These are phyloP conservation scores for Prunus kanzakura DNA, from an alignment of 306 rosid genomes.

Conservation along the genomic window DNA sequence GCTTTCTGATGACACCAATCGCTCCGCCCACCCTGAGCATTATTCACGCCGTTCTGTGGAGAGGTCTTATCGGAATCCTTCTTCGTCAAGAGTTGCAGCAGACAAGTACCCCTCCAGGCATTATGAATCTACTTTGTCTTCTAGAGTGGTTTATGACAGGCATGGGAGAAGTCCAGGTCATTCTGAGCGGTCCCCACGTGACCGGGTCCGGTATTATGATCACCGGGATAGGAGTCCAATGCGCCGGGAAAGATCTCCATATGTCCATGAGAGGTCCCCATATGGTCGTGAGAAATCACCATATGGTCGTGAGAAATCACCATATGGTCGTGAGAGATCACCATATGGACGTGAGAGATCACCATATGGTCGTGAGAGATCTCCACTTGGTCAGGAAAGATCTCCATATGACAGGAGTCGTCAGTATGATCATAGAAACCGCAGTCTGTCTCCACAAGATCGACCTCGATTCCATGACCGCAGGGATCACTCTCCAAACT, in stretches of 20 bases:
- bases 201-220: slow-evolving; percentile 62
- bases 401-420: slow-evolving; percentile 68
- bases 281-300: slow-evolving; percentile 34
- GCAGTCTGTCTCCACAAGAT: slow-evolving; percentile 76
- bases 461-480: slow-evolving; percentile 47
- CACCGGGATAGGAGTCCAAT: slow-evolving; percentile 66
- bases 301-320: slow-evolving; percentile 44
- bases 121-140: slow-evolving; percentile 60
- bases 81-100: slow-evolving; percentile 47
- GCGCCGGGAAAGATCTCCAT: slow-evolving; percentile 60
- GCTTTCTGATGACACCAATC: slow-evolving; percentile 68
- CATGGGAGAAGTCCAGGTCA: slow-evolving; percentile 86
- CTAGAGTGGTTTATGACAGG: slow-evolving; percentile 65
- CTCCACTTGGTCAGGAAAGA: slow-evolving; percentile 57
- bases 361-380: slow-evolving; percentile 58
- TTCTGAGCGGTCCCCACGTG: slow-evolving; percentile 86
- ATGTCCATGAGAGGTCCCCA: slow-evolving; percentile 51
- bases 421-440: slow-evolving; percentile 62
- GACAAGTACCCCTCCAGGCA: slow-evolving; percentile 70
- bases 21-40: slow-evolving; percentile 55
- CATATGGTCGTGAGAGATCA: slow-evolving; percentile 41
- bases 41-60: slow-evolving; percentile 64
- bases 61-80: slow-evolving; percentile 54
- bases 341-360: slow-evolving; percentile 60
- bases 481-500: slow-evolving; percentile 60